Evolutionary conservation across 306 rosid genomes (phyloP).

Genomic region (Acacia crassicarpa): DNA sequence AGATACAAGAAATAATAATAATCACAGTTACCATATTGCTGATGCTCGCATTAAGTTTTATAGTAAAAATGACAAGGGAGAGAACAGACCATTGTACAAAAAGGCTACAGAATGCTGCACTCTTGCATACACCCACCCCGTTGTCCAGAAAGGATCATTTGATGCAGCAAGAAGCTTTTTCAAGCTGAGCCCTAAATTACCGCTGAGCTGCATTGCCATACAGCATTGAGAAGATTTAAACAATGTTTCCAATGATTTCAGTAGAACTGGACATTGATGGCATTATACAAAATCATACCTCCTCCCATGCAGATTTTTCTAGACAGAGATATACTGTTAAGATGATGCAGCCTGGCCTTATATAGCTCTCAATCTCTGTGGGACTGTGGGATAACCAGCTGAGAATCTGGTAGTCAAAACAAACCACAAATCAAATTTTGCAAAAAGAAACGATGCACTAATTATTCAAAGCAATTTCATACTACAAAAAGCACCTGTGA

Average conservation of each 20-base stretch:
- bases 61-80: conserved; percentile 22
- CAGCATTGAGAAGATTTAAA: conserved; percentile 12
- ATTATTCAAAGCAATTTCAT: conserved; percentile 28
- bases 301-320: conserved; percentile 64
- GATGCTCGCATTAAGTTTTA: not conserved
- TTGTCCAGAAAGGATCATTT: conserved; percentile 74
- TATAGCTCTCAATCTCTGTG: conserved; percentile 82
- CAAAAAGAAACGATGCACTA: conserved; percentile 23
- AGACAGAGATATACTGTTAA: conserved; percentile 67
- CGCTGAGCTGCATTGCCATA: conserved; percentile 58
- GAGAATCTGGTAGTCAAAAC: conserved; percentile 51
- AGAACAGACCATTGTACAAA: conserved; percentile 67
- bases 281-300: conserved; percentile 53
- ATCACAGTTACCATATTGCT: not conserved
- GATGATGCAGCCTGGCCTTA: conserved; percentile 84
- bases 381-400: conserved; percentile 80
- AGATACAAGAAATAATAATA: conserved; percentile 13
- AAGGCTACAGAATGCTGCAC: conserved; percentile 69
- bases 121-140: conserved; percentile 82
- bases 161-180: conserved; percentile 62
- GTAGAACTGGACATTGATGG: conserved; percentile 7
- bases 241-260: not conserved
- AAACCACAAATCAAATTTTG: conserved; percentile 17
- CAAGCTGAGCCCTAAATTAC: conserved; percentile 66
- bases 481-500: conserved; percentile 56